Evolutionary conservation across 1,139 yeast species (phyloP), one percentile per base, ranked within the genome.

Genomic region (Meyerozyma sp.): DNA sequence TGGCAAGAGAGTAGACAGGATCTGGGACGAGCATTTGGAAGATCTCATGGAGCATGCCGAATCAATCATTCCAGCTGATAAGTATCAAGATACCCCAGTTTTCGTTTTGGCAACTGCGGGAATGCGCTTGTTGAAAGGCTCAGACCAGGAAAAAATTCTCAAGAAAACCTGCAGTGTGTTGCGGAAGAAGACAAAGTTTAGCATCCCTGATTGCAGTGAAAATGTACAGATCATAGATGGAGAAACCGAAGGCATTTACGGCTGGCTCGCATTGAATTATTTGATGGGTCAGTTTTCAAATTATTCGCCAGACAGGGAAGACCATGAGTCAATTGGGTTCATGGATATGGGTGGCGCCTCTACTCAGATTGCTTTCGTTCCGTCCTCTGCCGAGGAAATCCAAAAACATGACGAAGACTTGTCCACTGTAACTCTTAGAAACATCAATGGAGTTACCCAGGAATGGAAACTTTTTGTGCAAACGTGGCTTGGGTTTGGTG

Each of bases 301-400:
- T 42, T 80, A 73, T 54, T 41, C 58, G 0, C 42, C 53, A 4
- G 48, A 58, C 2, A 59, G 58, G 2, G 43, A 45, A 1, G 56
- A 51, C 2, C 82, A 76, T 51, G 68, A 69, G n/a, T 78, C 89
- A 0, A 75, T 78, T 45, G 95, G 95, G 2, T 85, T 86, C 55
- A 84, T 86, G 91, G 95, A 85, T 59, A 85, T 85, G 95, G 95
- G 95, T 7, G 95, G 95, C 16, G 95, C 94, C 0, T 84, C 91
- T 3, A 83, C 90, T 0, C 95, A 86, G 54, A 75, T 86, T 28
- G 88, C 93, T 8, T 86, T 85, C 68, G 85, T 81, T 13, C 94
- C 94, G 0, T 75, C 81, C 3, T 67, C 73, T 11, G 49, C 51
- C 8, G 68, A 69, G 23, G 85, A 84, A 46, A 61, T 81, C 11